Base-by-base conservation (phyloP, 306 rosid genomes). In the Alnus rubra region DNA sequence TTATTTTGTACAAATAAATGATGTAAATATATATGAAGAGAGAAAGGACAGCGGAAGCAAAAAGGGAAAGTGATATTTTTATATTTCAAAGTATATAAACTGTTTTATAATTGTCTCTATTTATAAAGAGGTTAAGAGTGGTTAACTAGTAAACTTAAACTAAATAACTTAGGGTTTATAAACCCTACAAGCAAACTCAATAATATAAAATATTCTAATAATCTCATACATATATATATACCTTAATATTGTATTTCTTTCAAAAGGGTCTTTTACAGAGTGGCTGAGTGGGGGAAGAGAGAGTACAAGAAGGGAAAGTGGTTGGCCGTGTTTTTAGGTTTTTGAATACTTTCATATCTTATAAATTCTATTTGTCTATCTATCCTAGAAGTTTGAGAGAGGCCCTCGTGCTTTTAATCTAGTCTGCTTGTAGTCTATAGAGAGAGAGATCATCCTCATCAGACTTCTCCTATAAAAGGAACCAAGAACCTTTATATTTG, bases 291-390 rank as follows among this genome's bases (percentile, higher is more conserved):
- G 28, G 28, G 0, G 28, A 23, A 23, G 9, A 47, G 68, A 77
- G 54, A 30, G 59, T 59, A 71, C 52, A 69, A 62, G 79, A 50
- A 73, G 74, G 78, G 71, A 73, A 82, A 84, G 88, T 76, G 74
- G 74, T 79, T 81, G 81, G 83, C 31, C 55, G 23, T 18, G 42
- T 18, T 71, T 84, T 45, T 80, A 71, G 85, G 83, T 81, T 54
- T 71, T 82, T 82, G 74, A 78, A 76, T 79, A 50, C 79, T 79
- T 82, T 78, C 83, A 78, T 67, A 52, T 56, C 77, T 37, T n/a
- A 6, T 54, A 16, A 73, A 52, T 33, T 33, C 71, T 59, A 45
- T 60, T 62, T 78, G 48, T 81, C 71, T 30, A 12, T 72, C 71
- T 72, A 69, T 69, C 59, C 81, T 74, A 53, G 67, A 35, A 74